Evolutionary conservation across 345 rosid genomes (phyloP).

Genomic region (Euphorbia lathyris): DNA sequence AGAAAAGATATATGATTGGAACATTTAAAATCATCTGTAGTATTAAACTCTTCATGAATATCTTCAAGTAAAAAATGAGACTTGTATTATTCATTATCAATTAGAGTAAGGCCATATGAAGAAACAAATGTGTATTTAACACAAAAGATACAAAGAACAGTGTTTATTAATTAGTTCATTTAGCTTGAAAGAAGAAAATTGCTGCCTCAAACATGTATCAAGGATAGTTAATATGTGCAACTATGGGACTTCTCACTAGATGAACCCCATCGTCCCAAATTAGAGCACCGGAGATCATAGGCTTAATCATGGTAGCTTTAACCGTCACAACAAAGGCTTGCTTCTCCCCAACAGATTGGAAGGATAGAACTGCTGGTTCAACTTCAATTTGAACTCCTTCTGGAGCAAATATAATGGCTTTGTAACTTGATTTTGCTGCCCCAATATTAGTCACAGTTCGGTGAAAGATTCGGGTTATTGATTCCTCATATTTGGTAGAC

Average conservation of each 20-base stretch:
- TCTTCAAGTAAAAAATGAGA: too few species aligned
- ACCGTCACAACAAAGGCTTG: constrained; percentile 27
- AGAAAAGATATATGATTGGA: too few species aligned
- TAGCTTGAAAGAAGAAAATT: neutral
- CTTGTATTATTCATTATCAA: too few species aligned
- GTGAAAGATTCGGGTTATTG: constrained; percentile 16
- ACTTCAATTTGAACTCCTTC: constrained; percentile 9
- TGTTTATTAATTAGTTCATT: neutral
- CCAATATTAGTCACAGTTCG: constrained; percentile 47
- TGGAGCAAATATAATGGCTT: constrained; percentile 13
- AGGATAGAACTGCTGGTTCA: constrained; percentile 2
- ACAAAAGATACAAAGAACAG: too few species aligned
- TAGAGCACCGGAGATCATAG: constrained; percentile 26
- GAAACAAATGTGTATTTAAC: too few species aligned
- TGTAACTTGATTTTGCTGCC: constrained; percentile 21
- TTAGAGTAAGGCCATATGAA: too few species aligned
- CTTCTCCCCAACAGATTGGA: constrained; percentile 17
- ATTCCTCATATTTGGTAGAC: neutral
- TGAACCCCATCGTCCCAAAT: constrained; percentile 40
- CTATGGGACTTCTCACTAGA: constrained; percentile 40
- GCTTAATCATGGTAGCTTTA: constrained; percentile 2
- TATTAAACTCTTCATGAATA: too few species aligned
- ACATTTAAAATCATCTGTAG: too few species aligned
- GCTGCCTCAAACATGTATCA: neutral
- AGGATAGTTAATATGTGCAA: constrained; percentile 11